phyloP scores from a whole-genome alignment of 495 filamentous ascomycete genomes.

The Lasiosphaeriaceae sp. region DNA sequence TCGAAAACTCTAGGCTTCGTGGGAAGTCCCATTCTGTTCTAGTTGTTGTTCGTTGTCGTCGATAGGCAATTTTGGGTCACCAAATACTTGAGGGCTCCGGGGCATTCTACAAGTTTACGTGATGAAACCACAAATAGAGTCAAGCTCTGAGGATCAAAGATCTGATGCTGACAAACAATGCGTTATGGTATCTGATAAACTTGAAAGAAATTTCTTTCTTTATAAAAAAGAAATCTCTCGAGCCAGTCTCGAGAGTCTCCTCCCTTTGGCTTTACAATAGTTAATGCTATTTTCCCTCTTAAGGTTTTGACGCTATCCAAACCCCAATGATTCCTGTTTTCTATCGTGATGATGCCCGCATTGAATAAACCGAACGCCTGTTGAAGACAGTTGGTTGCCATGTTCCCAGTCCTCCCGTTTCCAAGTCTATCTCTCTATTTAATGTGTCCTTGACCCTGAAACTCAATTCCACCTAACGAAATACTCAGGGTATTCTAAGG shows the following conservation, averaged over 20 bases:
- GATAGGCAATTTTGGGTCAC: slow-evolving; percentile 2
- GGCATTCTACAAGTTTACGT: slow-evolving; percentile 66
- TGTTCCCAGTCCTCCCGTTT: not conserved
- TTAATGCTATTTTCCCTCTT: not conserved
- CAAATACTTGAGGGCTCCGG: slow-evolving; percentile 9
- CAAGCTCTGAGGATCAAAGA: slow-evolving; percentile 82
- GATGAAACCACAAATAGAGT: slow-evolving; percentile 99
- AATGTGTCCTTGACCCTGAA: not conserved
- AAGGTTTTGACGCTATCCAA: not conserved
- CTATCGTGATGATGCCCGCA: not conserved
- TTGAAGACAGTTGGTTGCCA: slow-evolving; percentile 10
- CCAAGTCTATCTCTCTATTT: not conserved
- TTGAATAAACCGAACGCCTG: not conserved
- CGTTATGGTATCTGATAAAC: slow-evolving; percentile 94
- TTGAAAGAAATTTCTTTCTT: slow-evolving; percentile 17
- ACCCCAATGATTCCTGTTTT: not conserved
- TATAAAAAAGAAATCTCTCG: no score
- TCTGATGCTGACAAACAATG: slow-evolving; percentile 63
- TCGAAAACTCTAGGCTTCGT: slow-evolving; percentile 45
- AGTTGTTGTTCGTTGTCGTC: slow-evolving; percentile 25
- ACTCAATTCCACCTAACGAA: not conserved
- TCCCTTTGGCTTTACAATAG: no score
- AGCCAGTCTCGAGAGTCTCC: no score
- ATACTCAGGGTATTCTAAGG: not conserved
- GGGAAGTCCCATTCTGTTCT: slow-evolving; percentile 31